phyloP scores from a whole-genome alignment of 108 stramenopile genomes.

The Stephanodiscus minutulus region DNA sequence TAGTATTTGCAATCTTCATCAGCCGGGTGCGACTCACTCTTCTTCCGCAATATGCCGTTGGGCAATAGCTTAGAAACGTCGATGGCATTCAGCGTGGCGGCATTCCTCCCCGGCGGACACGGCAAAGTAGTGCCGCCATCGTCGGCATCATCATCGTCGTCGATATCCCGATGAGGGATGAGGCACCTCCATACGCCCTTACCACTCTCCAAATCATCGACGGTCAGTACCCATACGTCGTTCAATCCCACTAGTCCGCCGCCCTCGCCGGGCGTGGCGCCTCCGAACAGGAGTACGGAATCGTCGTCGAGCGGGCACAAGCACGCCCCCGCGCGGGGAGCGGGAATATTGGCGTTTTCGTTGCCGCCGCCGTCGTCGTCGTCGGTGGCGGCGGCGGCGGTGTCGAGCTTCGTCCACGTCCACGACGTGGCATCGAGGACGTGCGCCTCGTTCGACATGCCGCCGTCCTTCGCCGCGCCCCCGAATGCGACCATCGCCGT shows the following conservation, averaged over 20 bases:
- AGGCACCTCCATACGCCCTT: conserved; percentile 43
- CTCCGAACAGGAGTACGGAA: conserved; percentile 63
- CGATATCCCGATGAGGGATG: conserved; percentile 14
- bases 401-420: conserved; percentile 56
- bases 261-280: conserved; percentile 36
- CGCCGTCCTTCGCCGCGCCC: conserved; percentile 66
- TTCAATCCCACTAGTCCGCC: conserved; percentile 51
- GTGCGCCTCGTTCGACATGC: conserved; percentile 76
- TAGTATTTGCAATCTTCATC: too few relatives aligned
- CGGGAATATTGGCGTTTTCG: conserved; percentile 8
- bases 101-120: conserved; percentile 74
- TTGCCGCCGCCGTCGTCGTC: not conserved
- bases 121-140: too few relatives aligned
- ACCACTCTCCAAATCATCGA: conserved; percentile 29
- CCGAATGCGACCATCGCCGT: conserved; percentile 56
- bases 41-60: not conserved
- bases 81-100: conserved; percentile 60
- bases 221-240: conserved; percentile 61
- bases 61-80: conserved; percentile 26
- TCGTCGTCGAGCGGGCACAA: conserved; percentile 45
- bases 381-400: too few relatives aligned
- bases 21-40: not conserved
- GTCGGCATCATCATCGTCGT: not conserved
- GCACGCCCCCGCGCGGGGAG: conserved; percentile 68
- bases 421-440: conserved; percentile 60